Conservation (phyloP, 2,329 filamentous ascomycete genomes). For the Chrysoporthe cubensis region DNA sequence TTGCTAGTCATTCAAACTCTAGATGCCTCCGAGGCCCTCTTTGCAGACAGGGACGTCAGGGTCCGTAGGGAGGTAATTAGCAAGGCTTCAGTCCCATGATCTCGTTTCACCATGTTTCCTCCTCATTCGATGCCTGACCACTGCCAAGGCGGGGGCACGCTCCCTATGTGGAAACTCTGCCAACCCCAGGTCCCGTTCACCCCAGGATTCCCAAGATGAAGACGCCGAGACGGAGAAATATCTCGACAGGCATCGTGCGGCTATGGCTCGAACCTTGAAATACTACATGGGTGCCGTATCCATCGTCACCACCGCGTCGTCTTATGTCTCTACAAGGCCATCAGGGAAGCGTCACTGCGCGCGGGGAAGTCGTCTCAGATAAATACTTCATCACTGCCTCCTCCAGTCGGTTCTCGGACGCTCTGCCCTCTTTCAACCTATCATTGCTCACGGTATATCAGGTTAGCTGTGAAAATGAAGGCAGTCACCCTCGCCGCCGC, state of each 20-base stretch:
- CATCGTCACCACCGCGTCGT: background rate
- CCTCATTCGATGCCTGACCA: background rate
- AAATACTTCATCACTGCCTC: background rate
- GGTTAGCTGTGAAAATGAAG: background rate
- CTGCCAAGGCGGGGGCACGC: background rate
- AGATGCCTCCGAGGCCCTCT: too few relatives aligned
- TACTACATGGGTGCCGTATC: background rate
- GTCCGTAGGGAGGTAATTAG: background rate
- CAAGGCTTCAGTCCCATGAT: background rate
- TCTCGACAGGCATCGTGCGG: background rate
- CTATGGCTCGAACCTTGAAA: background rate
- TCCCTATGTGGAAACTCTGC: background rate
- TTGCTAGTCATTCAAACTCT: too few relatives aligned
- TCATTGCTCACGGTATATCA: too few relatives aligned
- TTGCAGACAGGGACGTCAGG: too few relatives aligned
- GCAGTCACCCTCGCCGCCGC: slow-evolving; percentile 6
- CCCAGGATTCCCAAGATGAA: background rate
- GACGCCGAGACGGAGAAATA: slow-evolving; percentile 3
- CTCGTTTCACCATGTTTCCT: background rate
- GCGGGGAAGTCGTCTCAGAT: background rate
- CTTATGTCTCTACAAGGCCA: background rate
- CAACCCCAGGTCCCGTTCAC: background rate
- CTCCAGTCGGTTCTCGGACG: background rate
- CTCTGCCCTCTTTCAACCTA: too few relatives aligned
- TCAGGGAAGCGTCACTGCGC: background rate